Conservation (phyloP, 257 asterid genomes). For the Solanum piurae region DNA sequence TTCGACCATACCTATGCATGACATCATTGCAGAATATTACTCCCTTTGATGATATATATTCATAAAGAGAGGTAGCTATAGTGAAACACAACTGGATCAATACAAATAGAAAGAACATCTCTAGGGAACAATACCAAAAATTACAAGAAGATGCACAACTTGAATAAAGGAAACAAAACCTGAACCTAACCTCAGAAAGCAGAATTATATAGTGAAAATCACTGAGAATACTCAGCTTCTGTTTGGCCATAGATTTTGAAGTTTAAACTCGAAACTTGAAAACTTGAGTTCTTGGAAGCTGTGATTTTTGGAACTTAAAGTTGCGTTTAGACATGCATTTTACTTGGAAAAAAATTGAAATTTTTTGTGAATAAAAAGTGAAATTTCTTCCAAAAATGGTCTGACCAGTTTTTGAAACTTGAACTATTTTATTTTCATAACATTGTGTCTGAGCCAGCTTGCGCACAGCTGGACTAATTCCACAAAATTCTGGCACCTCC, state of each 20-base stretch:
- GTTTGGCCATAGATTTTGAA: background rate
- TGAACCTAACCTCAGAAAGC: background rate
- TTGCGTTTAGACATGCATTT: background rate
- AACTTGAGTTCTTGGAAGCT: background rate
- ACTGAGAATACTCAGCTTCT: background rate
- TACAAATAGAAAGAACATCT: background rate
- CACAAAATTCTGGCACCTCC: background rate
- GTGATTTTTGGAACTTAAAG: background rate
- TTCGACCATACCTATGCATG: slow-evolving; percentile 64
- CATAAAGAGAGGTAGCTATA: background rate
- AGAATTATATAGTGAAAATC: background rate
- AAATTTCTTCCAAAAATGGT: background rate
- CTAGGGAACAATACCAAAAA: background rate
- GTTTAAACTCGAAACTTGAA: background rate
- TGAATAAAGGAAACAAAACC: background rate
- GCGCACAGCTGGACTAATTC: background rate
- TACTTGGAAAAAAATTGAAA: background rate
- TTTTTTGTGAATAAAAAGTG: background rate
- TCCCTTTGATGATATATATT: background rate
- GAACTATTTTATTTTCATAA: background rate
- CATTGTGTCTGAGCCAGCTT: background rate
- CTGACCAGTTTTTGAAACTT: background rate
- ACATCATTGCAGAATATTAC: background rate
- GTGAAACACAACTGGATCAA: background rate
- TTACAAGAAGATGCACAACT: background rate